A percentile compares a stretch with the other conserved stretches of the same genome.
These are phyloP conservation scores for Pugionium cornutum DNA, from an alignment of 345 rosid species.

Conservation along the genomic window DNA sequence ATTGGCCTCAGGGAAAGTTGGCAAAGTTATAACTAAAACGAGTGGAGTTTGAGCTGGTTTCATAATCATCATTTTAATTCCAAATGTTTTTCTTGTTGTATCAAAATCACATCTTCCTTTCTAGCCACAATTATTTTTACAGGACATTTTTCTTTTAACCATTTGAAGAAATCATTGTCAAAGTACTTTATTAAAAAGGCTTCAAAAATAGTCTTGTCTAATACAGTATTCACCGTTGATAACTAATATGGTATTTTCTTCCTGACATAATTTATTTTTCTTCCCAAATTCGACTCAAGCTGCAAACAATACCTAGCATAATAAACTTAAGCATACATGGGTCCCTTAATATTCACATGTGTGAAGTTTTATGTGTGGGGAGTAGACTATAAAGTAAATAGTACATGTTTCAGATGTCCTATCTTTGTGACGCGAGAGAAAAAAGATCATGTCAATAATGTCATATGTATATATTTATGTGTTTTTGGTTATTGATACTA, in stretches of 20 bases:
- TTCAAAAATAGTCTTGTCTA: background rate
- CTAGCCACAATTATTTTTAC: conserved; percentile 33
- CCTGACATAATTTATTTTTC: conserved; percentile 6
- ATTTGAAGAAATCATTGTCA: conserved; percentile 10
- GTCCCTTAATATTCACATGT: background rate
- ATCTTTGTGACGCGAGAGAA: conserved; percentile 15
- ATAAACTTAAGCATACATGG: background rate
- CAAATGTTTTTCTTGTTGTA: conserved; percentile 21
- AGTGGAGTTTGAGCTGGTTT: background rate
- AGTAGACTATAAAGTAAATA: conserved; percentile 5
- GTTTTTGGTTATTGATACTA: background rate
- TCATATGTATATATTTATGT: background rate
- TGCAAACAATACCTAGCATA: background rate
- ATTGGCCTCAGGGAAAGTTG: background rate
- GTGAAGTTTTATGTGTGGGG: conserved; percentile 2
- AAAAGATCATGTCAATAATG: conserved; percentile 1
- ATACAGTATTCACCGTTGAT: conserved; percentile 4
- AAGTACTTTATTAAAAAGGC: conserved; percentile 1
- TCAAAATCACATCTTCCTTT: conserved; percentile 12
- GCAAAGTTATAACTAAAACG: conserved; percentile 8
- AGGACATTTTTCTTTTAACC: conserved; percentile 25
- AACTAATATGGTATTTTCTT: conserved; percentile 3
- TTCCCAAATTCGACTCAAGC: conserved; percentile 16
- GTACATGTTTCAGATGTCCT: conserved; percentile 6
- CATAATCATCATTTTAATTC: conserved; percentile 14